A percentile compares a stretch with the other conserved stretches of the same genome.
These are phyloP conservation scores for Vigna trinervia DNA, from an alignment of 306 rosid genomes.

Conservation along the genomic window DNA sequence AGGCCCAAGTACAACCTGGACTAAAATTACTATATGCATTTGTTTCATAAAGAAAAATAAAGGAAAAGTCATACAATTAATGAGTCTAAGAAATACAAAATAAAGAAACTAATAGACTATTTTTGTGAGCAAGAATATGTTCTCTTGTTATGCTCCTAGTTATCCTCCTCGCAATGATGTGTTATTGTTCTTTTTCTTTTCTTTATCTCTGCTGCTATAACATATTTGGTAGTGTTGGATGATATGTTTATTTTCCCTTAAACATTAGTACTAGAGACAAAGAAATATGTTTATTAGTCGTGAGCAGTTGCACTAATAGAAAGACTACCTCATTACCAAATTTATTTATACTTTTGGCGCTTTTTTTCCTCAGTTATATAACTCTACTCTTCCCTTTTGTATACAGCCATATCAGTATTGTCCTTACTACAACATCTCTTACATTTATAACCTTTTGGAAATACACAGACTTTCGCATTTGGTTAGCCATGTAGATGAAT, in stretches of 20 bases:
- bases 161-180: too few species aligned
- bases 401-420: slow-evolving; percentile 11
- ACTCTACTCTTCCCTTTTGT: neutral
- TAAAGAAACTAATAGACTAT: too few species aligned
- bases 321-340: slow-evolving; percentile 24
- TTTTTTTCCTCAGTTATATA: slow-evolving; percentile 3
- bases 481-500: slow-evolving; percentile 7
- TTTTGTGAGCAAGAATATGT: too few species aligned
- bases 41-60: too few species aligned
- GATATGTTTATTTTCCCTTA: slow-evolving; percentile 20
- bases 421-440: slow-evolving; percentile 6
- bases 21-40: too few species aligned
- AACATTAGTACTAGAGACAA: slow-evolving; percentile 2
- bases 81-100: too few species aligned
- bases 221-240: slow-evolving; percentile 28
- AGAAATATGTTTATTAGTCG: slow-evolving; percentile 6
- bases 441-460: slow-evolving; percentile 25
- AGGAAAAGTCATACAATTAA: too few species aligned
- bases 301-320: slow-evolving; percentile 19
- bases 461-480: neutral
- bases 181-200: too few species aligned
- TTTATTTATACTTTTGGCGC: slow-evolving; percentile 20
- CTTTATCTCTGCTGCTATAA: too few species aligned
- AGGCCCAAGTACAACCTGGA: too few species aligned
- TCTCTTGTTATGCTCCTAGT: too few species aligned